Evolutionary conservation across 148 eudicot species (phyloP), one percentile per base, ranked within the genome.

Genomic region (Rhododendron griersonianum): DNA sequence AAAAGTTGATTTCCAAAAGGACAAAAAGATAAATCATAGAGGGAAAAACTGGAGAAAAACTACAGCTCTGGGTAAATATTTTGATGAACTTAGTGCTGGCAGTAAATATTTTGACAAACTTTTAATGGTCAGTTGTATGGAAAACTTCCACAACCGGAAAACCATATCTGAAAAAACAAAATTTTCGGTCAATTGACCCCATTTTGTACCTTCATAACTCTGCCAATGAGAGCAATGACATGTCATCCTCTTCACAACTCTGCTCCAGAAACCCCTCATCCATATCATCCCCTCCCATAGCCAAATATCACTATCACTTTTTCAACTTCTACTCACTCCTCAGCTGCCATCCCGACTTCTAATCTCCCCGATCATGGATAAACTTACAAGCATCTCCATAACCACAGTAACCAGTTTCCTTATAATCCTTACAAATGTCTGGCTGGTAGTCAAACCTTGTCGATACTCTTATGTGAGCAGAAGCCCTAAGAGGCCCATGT

Each of bases 371-470:
- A 82, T 96, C 99, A 86, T 96, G 98, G 95, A 96, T 91, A 90
- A 96, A 96, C 90, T 95, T 96, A 84, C 99, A 96, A 7, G 98
- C 88, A 90, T 96, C 99, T 80, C 99, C 99, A 88, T 96, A 96
- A 25, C 99, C 99, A 93, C 98, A 96, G 57, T 95, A 95, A 61
- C 99, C 98, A 1, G 98, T 96, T 86, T 95, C 98, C 83, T 94
- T 96, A 84, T 96, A 95, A 78, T 96, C 98, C 89, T 95, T 95
- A 81, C 98, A 96, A 45, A 94, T 96, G 81, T 96, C 99, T 3
- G 98, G 98, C 87, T 96, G 99, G 84, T 95, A 96, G 79, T 96
- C 99, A 90, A 95, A 96, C 89, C 98, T 93, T n/a, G 98, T 93
- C 0, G 98, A 93, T 3, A 94, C 97, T 84, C 98, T 92, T 45